A percentile compares a stretch with the other conserved stretches of the same genome.
phyloP scores from a whole-genome alignment of 2,329 filamentous ascomycete species.

The Claviceps purpurea region DNA sequence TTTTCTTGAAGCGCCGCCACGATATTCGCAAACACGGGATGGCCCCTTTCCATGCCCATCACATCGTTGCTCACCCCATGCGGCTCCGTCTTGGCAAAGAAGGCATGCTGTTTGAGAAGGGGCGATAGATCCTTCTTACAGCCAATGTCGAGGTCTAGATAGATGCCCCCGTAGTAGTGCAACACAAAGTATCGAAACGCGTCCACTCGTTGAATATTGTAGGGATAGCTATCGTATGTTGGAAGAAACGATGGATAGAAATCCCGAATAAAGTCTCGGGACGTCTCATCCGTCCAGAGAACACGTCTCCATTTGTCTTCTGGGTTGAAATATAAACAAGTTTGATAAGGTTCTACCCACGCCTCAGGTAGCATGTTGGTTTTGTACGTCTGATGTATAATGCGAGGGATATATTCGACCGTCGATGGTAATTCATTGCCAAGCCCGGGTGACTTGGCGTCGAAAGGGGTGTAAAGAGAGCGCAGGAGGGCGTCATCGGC shows the following conservation, averaged over 20 bases:
- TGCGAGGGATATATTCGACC: not conserved
- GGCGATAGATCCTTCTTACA: not conserved
- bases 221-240: conserved; percentile 61
- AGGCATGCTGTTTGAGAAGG: not conserved
- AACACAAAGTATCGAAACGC: conserved; percentile 70
- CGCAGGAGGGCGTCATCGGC: not conserved
- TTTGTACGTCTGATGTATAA: conserved; percentile 5
- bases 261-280: conserved; percentile 55
- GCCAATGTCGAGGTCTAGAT: conserved; percentile 56
- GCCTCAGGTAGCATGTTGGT: not conserved
- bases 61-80: conserved; percentile 1
- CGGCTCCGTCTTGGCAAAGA: conserved; percentile 1
- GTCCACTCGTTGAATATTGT: conserved; percentile 66
- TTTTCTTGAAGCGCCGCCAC: not conserved
- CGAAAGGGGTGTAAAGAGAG: not conserved
- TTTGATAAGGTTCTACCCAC: not conserved
- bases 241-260: conserved; percentile 69
- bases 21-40: not conserved
- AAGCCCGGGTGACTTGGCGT: not conserved
- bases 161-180: conserved; percentile 64
- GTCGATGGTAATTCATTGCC: not conserved
- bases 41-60: not conserved
- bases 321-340: not conserved
- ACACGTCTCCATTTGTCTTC: not conserved
- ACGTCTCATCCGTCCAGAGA: conserved; percentile 63